Evolutionary conservation across 2,329 filamentous ascomycete species (phyloP).

Genomic region (Podosphaera fusca): DNA sequence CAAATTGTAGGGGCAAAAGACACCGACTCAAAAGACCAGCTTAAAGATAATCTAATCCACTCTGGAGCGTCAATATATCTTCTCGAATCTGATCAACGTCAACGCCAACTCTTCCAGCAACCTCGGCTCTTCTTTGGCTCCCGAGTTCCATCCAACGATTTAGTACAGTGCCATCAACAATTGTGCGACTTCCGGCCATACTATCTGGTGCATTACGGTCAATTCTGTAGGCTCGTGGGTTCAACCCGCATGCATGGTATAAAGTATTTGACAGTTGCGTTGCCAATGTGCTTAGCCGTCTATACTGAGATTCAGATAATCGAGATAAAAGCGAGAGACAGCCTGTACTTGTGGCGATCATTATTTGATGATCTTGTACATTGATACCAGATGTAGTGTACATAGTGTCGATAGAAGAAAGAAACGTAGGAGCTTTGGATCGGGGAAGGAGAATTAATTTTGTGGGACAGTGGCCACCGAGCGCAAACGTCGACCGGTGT

Average conservation of each 20-base stretch:
- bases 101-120: slow-evolving; percentile 49
- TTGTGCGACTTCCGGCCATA: slow-evolving; percentile 22
- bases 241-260: slow-evolving; percentile 56
- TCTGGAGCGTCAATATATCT: slow-evolving; percentile 41
- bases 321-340: slow-evolving; percentile 55
- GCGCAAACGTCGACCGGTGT: slow-evolving; percentile 69
- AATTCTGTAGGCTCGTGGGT: slow-evolving; percentile 57
- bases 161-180: slow-evolving; percentile 55
- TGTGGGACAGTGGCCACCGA: slow-evolving; percentile 54
- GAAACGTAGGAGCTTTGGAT: slow-evolving; percentile 26
- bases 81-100: slow-evolving; percentile 42
- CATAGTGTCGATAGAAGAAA: slow-evolving; percentile 19
- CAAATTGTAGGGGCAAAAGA: no score
- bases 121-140: slow-evolving; percentile 45
- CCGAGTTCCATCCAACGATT: slow-evolving; percentile 54
- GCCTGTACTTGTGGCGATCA: slow-evolving; percentile 55
- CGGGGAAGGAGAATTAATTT: slow-evolving; percentile 55
- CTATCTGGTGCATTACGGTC: slow-evolving; percentile 26
- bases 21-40: not conserved
- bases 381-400: slow-evolving; percentile 10
- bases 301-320: slow-evolving; percentile 57
- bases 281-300: slow-evolving; percentile 59
- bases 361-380: slow-evolving; percentile 24
- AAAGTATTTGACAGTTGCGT: slow-evolving; percentile 58
- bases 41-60: slow-evolving; percentile 19